Evolutionary conservation across 2,329 filamentous ascomycete genomes (phyloP).

Genomic region (Acephala macrosclerotiorum): DNA sequence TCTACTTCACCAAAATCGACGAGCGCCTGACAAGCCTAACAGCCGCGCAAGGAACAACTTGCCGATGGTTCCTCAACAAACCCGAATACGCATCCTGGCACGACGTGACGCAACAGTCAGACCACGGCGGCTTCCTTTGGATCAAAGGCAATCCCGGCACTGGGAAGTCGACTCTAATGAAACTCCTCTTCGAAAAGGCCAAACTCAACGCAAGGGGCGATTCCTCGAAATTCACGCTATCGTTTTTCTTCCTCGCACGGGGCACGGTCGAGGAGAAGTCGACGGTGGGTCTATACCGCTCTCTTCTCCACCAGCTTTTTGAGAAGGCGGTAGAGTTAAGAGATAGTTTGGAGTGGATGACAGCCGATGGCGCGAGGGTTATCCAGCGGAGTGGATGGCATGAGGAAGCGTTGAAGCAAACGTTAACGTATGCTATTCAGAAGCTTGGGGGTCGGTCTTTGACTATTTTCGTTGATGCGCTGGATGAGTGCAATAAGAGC

Average conservation of each 20-base stretch:
- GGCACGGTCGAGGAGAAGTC: constrained; percentile 51
- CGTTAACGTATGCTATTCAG: constrained; percentile 38
- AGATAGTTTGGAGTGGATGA: too few species aligned
- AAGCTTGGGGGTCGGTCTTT: constrained; percentile 39
- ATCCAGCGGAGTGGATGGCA: too few species aligned
- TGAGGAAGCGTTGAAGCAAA: constrained; percentile 36
- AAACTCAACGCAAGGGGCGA: background rate
- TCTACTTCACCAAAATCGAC: constrained; percentile 49
- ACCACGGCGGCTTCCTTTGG: constrained; percentile 53
- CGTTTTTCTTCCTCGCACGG: constrained; percentile 42
- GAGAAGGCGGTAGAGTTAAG: too few species aligned
- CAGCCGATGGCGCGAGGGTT: too few species aligned
- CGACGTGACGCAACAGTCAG: constrained; percentile 36
- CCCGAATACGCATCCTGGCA: constrained; percentile 44
- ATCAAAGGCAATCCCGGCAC: constrained; percentile 55
- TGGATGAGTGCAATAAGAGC: constrained; percentile 52
- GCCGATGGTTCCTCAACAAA: constrained; percentile 49
- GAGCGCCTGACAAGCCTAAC: constrained; percentile 46
- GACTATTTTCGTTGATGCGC: constrained; percentile 52
- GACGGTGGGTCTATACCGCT: constrained; percentile 56
- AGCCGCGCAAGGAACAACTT: constrained; percentile 47
- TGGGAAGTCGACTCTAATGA: constrained; percentile 55
- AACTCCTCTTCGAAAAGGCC: too few species aligned
- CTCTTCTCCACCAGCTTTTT: constrained; percentile 52
- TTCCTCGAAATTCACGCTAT: constrained; percentile 38